Evolutionary conservation across 179 eudicot species (phyloP), one percentile per base, ranked within the genome.

Genomic region (Corrigiola litoralis): DNA sequence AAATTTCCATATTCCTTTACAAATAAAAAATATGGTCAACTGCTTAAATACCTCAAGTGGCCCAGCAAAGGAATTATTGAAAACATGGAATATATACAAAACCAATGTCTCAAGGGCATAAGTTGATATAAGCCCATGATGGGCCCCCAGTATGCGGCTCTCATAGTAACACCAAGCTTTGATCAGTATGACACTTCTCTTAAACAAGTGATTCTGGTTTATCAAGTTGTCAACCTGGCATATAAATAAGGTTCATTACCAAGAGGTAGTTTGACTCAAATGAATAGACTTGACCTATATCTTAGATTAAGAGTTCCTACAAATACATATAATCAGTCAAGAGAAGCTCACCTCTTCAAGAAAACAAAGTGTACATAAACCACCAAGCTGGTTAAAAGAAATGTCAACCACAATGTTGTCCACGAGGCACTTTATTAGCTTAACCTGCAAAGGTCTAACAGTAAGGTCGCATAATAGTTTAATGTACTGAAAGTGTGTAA

Each of bases 151-250:
- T 76, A 94, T 77, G 32, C 99, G 94, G 75, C 99, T 94, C 79
- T 94, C 99, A 60, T 94, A 94, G 64, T 90, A 94, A 65, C 99
- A 94, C 99, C 99, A 94, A 4, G 99, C 99, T 80, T 94, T 94
- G 53, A 94, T 90, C 63, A 94, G 73, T 77, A 94, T 90, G 65
- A 94, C 75, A 84, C 99, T 94, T 58, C 96, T 94, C 80, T 94
- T 94, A 74, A 90, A 91, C 45, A 94, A 72, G 80, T 94, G 99
- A 60, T 88, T 82, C 73, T 82, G 99, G 58, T 73, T 83, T 74
- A 94, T 86, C 81, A 86, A 60, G 72, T 79, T 76, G 74, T 94
- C 97, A 70, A 87, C 97, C 97, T 94, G 58, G 71, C 66, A 50
- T 36, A 37, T 49, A 34, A 25, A 29, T 21, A 18, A 52, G 40